These are phyloP conservation scores for Argentina anserina DNA, from an alignment of 306 rosid genomes.

Conservation along the genomic window DNA sequence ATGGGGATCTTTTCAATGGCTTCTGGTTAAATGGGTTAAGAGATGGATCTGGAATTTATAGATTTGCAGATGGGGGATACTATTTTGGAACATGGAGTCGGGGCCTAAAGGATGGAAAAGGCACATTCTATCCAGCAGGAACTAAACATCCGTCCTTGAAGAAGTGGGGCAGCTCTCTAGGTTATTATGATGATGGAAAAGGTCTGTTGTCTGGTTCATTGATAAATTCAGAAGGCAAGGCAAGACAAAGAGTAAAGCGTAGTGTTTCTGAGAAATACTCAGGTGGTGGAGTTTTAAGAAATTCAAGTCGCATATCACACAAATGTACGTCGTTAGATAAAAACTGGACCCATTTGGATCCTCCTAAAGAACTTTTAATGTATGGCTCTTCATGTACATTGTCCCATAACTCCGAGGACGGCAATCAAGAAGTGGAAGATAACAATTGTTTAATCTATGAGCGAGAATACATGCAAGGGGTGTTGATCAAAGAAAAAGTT, in stretches of 20 bases:
- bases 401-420: slow-evolving; percentile 32
- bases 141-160: slow-evolving; percentile 57
- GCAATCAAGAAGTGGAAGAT: slow-evolving; percentile 39
- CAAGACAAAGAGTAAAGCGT: slow-evolving; percentile 44
- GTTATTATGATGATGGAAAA: slow-evolving; percentile 22
- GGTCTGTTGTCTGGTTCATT: slow-evolving; percentile 24
- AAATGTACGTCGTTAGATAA: slow-evolving; percentile 39
- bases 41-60: slow-evolving; percentile 79
- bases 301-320: slow-evolving; percentile 43
- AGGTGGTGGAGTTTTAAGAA: slow-evolving; percentile 36
- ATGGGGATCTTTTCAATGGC: slow-evolving; percentile 77
- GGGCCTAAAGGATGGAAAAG: slow-evolving; percentile 90
- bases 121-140: slow-evolving; percentile 79
- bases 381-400: slow-evolving; percentile 29
- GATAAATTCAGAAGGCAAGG: slow-evolving; percentile 27
- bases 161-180: slow-evolving; percentile 50
- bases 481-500: slow-evolving; percentile 62
- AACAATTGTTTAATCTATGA: slow-evolving; percentile 40
- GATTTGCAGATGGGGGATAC: slow-evolving; percentile 69
- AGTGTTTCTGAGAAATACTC: slow-evolving; percentile 54
- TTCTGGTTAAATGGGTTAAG: slow-evolving; percentile 70
- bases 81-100: slow-evolving; percentile 86
- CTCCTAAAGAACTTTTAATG: slow-evolving; percentile 32
- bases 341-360: slow-evolving; percentile 27
- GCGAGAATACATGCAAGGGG: slow-evolving; percentile 95